phyloP scores from a whole-genome alignment of 2,329 filamentous ascomycete species.

The Xylariomycetidae sp. region DNA sequence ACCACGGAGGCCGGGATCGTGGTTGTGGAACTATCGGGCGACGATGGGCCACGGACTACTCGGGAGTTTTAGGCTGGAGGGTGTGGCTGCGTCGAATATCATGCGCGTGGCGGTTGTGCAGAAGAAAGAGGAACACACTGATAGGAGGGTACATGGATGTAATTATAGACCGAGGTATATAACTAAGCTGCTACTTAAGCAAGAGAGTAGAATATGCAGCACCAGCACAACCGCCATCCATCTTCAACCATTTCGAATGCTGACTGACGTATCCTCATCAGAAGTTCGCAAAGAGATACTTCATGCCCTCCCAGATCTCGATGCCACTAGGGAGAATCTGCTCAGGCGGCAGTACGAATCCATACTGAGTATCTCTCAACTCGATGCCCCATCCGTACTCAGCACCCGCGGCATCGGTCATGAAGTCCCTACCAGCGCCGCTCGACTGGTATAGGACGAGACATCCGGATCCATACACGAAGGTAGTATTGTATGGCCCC shows the following conservation, averaged over 20 bases:
- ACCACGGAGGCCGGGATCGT: no score
- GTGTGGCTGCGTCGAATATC: no score
- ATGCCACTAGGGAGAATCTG: slow-evolving; percentile 32
- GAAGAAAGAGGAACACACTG: no score
- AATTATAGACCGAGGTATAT: no score
- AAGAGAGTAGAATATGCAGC: no score
- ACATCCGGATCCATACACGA: slow-evolving; percentile 20
- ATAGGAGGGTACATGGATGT: no score
- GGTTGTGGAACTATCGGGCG: no score
- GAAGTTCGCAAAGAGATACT: slow-evolving; percentile 20
- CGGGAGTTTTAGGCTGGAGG: no score
- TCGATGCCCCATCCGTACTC: slow-evolving; percentile 38
- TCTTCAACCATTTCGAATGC: not conserved
- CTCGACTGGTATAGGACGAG: slow-evolving; percentile 23
- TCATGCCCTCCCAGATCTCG: slow-evolving; percentile 28
- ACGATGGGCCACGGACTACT: no score
- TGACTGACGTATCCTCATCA: not conserved
- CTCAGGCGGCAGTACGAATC: slow-evolving; percentile 32
- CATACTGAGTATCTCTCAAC: slow-evolving; percentile 30
- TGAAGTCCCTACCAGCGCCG: slow-evolving; percentile 21
- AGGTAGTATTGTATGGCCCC: slow-evolving; percentile 23
- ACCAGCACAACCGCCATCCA: no score
- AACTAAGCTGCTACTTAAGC: no score
- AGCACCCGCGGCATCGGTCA: slow-evolving; percentile 21
- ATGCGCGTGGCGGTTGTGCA: no score